Evolutionary conservation across 1,284 basidiomycete genomes (phyloP).

Genomic region (Trametes polyzona): DNA sequence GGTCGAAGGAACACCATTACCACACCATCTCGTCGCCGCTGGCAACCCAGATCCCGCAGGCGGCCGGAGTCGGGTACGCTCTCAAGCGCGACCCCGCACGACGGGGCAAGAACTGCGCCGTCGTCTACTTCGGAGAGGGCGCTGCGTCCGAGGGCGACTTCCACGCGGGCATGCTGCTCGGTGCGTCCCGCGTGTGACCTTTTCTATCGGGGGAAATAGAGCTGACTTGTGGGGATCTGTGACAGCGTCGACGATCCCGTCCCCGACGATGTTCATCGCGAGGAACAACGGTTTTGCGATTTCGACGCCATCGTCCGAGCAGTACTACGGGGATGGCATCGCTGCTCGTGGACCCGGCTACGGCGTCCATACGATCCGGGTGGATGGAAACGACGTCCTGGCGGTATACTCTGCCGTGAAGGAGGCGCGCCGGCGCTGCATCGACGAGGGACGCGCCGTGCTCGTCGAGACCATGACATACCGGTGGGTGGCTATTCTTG

Average conservation of each 20-base stretch:
- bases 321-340: conserved; percentile 93
- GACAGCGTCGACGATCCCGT: conserved; percentile 73
- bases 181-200: conserved; percentile 28
- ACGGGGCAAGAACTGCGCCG: conserved; percentile 78
- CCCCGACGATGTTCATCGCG: conserved; percentile 76
- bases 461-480: conserved; percentile 94
- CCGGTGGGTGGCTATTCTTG: conserved; percentile 48
- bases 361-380: conserved; percentile 87
- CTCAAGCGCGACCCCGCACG: conserved; percentile 80
- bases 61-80: conserved; percentile 91
- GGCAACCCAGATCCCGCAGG: conserved; percentile 96
- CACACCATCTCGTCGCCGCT: conserved; percentile 94
- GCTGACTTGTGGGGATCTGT: no score
- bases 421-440: conserved; percentile 78
- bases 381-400: conserved; percentile 93
- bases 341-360: conserved; percentile 93
- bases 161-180: conserved; percentile 75
- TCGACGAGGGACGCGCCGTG: conserved; percentile 82
- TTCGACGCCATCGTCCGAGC: conserved; percentile 89
- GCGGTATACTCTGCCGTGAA: conserved; percentile 84
- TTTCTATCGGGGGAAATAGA: no score
- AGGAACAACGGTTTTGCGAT: conserved; percentile 94
- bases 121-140: conserved; percentile 89
- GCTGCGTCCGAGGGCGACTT: conserved; percentile 83
- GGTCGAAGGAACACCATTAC: conserved; percentile 84